Evolutionary conservation across 2,329 filamentous ascomycete genomes (phyloP), one percentile per base, ranked within the genome.

Genomic region (Arthrinium phaeospermum): DNA sequence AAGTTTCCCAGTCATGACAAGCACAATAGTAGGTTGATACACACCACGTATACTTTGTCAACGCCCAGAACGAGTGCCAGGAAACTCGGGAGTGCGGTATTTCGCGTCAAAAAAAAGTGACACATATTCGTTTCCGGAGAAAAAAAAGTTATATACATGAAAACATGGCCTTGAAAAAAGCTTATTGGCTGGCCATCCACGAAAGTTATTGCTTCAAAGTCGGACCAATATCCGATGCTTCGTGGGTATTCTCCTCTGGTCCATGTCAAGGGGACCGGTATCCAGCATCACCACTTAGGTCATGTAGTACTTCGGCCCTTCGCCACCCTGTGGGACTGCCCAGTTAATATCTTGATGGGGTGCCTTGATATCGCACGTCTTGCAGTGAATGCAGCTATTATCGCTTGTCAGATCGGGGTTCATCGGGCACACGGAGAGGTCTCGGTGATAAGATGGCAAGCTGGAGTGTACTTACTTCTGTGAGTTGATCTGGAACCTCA

Each of bases 301-400:
- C 89, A 91, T 91, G 82, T 91, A 92, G 80, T 92, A 92, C 82
- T 92, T 92, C 47, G 91, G 91, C 0, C 91, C 91, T 77, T 92
- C 96, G 70, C 96, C 96, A 76, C 96, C 95, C 81, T 98, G 95
- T 8, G 96, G 96, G 45, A 96, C 96, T 77, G 94, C 91, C 94
- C 94, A 98, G 83, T 98, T 98, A 84, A 99, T 98, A 81, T 98
- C 96, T 85, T 99, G 96, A 74, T 92, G 90, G 10, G 96, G 96
- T 22, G 94, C 96, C 86, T 99, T 99, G 86, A 99, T 99, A 83
- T 99, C 96, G 82, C 96, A 99, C 19, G 96, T 99, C 89, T 99
- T 99, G 89, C 96, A 99, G 85, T 99, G 96, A 76, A 99, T 97
- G 82, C 96, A 99, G 85, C 95, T 98, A 77, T 24, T 53, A 14